Base-by-base conservation (phyloP, 2,329 filamentous ascomycete species). In the Trichophyton schoenleinii region DNA sequence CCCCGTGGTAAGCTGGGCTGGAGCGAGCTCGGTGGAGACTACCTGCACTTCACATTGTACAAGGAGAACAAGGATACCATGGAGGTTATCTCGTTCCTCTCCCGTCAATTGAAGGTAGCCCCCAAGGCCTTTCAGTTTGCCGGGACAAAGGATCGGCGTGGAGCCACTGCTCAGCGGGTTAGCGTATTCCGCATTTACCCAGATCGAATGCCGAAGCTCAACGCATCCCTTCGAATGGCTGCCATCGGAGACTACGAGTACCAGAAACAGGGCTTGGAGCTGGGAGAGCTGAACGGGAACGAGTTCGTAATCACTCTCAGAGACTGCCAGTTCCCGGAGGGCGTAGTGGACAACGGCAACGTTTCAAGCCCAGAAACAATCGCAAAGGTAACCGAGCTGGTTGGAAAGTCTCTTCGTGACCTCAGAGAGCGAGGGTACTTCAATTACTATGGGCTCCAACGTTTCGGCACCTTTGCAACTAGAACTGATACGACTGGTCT, bases 11-110 rank as follows among this genome's bases (percentile, higher is more conserved):
- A 80, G 66, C 68, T 82, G 41, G 78, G 77, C 59, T 88, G 85
- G 85, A 77, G 83, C 60, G 84, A 87, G 65, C 76, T 86, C 48
- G 85, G 80, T n/a, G 89, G 88, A 18, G 87, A 91, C 57, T 94
- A 89, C 72, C 77, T 96, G 13, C 91, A 96, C 72, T 95, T 96
- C 72, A 92, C 89, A 0, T 79, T 96, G 59, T 95, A 92, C 82
- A 96, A 96, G 76, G 91, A 96, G 76, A 96, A 96, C 76, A 91
- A 92, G 70, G 91, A 96, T 71, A 96, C 91, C 0, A 95, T 96
- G 88, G 91, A 96, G 68, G 87, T 89, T 0, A 80, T 95, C 60
- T 86, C 84, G 60, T 89, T 87, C 68, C 81, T 96, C 46, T 83
- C 86, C 0, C 87, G 87, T 49, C 81, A 87, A 65, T 75, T 95